Percentiles rank a stretch among this genome's conserved stretches.
Evolutionary conservation across 352 stramenopile genomes (phyloP).

Genomic region (Elongisporangium prolatum): DNA sequence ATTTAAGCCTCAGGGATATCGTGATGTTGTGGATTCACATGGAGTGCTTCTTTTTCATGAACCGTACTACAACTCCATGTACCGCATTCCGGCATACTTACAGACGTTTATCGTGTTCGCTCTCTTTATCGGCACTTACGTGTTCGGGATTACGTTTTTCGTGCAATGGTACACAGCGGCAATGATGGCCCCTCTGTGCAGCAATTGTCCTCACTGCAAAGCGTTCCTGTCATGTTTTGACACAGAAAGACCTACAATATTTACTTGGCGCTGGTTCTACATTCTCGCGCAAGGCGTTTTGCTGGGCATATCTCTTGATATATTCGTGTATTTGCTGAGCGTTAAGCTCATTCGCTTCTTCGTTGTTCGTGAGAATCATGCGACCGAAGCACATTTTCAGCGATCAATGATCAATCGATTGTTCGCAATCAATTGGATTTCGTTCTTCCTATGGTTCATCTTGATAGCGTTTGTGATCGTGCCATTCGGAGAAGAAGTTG

Average conservation of each 20-base stretch:
- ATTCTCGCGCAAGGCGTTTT: conserved; percentile 81
- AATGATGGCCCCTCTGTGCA: conserved; percentile 82
- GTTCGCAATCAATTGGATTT: conserved; percentile 89
- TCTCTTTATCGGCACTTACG: conserved; percentile 77
- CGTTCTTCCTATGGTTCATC: conserved; percentile 89
- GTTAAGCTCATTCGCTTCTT: conserved; percentile 84
- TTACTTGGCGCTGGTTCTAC: conserved; percentile 75
- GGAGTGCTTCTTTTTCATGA: conserved; percentile 72
- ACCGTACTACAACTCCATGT: conserved; percentile 79
- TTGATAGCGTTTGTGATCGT: conserved; percentile 86
- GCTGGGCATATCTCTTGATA: conserved; percentile 77
- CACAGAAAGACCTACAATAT: conserved; percentile 62
- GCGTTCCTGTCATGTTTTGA: conserved; percentile 83
- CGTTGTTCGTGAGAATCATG: conserved; percentile 79
- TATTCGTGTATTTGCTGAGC: conserved; percentile 81
- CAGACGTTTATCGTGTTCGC: conserved; percentile 78
- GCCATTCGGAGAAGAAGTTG: conserved; percentile 73
- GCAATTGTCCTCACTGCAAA: conserved; percentile 62
- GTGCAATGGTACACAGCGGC: conserved; percentile 85
- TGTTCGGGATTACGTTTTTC: conserved; percentile 80
- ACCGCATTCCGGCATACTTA: conserved; percentile 72
- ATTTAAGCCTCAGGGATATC: conserved; percentile 72
- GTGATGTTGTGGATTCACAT: conserved; percentile 70
- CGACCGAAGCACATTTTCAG: conserved; percentile 76
- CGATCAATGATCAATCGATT: conserved; percentile 82